Percentiles rank a stretch among this genome's conserved stretches.
Conservation (phyloP, 1,139 yeast species). For the Suhomyces coccinellae region DNA sequence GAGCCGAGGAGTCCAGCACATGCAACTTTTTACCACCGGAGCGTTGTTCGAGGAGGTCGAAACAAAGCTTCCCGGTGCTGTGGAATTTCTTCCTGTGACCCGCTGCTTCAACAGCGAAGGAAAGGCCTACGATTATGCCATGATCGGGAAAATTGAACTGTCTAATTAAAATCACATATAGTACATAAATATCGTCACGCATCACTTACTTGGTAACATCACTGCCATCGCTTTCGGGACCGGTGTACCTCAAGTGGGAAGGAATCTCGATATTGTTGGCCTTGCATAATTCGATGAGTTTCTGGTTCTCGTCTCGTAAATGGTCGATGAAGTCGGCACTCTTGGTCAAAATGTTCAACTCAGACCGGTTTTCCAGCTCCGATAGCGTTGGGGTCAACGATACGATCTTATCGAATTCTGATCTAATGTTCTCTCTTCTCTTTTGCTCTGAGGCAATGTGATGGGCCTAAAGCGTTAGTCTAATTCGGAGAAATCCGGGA, state of each 20-base stretch:
- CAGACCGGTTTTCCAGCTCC: slow-evolving; percentile 47
- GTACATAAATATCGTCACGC: slow-evolving; percentile 1
- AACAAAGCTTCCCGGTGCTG: neutral
- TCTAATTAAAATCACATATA: neutral
- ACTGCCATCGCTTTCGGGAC: slow-evolving; percentile 32
- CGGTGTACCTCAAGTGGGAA: slow-evolving; percentile 37
- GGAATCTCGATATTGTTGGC: slow-evolving; percentile 42
- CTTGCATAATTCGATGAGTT: slow-evolving; percentile 36
- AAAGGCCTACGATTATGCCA: slow-evolving; percentile 20
- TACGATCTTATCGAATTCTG: slow-evolving; percentile 49
- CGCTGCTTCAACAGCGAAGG: slow-evolving; percentile 24
- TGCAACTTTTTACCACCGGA: slow-evolving; percentile 16
- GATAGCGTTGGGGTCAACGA: slow-evolving; percentile 43
- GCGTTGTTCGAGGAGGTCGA: slow-evolving; percentile 1
- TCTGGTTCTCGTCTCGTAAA: slow-evolving; percentile 40
- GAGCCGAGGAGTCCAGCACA: slow-evolving; percentile 6
- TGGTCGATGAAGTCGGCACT: slow-evolving; percentile 49
- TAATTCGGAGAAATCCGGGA: neutral
- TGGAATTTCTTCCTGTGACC: slow-evolving; percentile 32
- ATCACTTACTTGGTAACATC: slow-evolving; percentile 18
- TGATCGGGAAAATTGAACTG: slow-evolving; percentile 19
- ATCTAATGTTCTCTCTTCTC: slow-evolving; percentile 47
- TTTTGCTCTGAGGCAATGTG: slow-evolving; percentile 54
- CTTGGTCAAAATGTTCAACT: slow-evolving; percentile 45
- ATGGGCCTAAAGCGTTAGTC: slow-evolving; percentile 36